Percentiles rank a stretch among this genome's conserved stretches.
These are phyloP conservation scores for Candida boidinii DNA, from an alignment of 805 yeast species.

Conservation along the genomic window DNA sequence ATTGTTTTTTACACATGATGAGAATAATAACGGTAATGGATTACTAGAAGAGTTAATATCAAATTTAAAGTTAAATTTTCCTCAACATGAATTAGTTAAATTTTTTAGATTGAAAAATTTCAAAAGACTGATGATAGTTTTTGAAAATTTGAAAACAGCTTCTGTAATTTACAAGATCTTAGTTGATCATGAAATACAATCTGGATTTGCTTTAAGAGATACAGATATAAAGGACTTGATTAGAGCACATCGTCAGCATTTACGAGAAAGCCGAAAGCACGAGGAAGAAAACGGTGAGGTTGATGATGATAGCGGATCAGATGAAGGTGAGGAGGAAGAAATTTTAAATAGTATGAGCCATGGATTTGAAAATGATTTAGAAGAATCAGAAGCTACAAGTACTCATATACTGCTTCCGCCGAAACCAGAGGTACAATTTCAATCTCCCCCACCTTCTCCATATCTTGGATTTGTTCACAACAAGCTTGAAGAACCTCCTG, in stretches of 20 bases:
- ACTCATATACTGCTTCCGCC: conserved; percentile 15
- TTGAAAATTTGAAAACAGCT: conserved; percentile 11
- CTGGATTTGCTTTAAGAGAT: conserved; percentile 2
- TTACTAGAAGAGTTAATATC: conserved; percentile 8
- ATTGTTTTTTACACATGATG: conserved; percentile 9
- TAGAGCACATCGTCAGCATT: neutral
- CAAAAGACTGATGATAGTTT: conserved; percentile 18
- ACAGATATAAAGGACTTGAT: neutral
- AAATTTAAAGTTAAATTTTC: too few relatives aligned
- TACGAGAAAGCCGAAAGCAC: neutral
- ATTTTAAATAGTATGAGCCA: too few relatives aligned
- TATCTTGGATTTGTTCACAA: conserved; percentile 21
- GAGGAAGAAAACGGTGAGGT: neutral
- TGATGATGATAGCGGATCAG: neutral
- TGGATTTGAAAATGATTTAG: too few relatives aligned
- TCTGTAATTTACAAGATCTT: conserved; percentile 8
- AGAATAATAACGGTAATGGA: conserved; percentile 11
- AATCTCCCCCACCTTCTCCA: conserved; percentile 29
- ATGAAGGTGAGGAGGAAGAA: too few relatives aligned
- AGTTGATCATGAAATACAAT: conserved; percentile 10
- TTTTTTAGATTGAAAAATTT: conserved; percentile 17
- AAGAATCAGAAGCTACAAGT: neutral
- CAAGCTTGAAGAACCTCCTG: conserved; percentile 25
- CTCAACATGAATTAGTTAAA: conserved; percentile 10
- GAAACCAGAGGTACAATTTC: conserved; percentile 20